Evolutionary conservation across 176 grass and related monocot species (phyloP), one percentile per base, ranked within the genome.

Genomic region (Bolboschoenus planiculmis): DNA sequence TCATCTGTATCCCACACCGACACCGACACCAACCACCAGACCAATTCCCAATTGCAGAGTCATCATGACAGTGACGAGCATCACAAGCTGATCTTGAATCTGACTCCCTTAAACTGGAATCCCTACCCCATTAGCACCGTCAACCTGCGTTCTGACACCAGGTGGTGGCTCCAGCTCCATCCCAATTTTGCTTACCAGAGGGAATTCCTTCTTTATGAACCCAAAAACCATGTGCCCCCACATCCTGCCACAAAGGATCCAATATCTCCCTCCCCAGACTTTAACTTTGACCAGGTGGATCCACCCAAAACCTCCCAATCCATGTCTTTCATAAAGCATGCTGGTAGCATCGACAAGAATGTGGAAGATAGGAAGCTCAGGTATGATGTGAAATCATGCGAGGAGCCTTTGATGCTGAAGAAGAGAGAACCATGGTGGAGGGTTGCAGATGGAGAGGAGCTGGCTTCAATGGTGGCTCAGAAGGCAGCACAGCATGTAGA

Each of bases 401-500:
- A 85, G 56, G 86, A 88, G 64, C 80, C 84, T 20, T 78, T 91
- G 78, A 62, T 61, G 63, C n/a, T 20, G 60, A 87, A 97, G 59
- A 94, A 92, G 56, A 73, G 60, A 50, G 87, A 84, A 26, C 81
- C 88, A 73, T 97, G 95, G 95, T 97, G 95, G 95, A 88, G 83
- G 67, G 81, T 97, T 4, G 27, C 88, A 44, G 87, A 92, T 79
- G 88, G 94, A 71, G 86, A 89, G 51, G 90, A 91, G 62, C 59
- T 97, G n/a, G 92, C 90, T 91, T 92, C 78, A 86, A 78, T 97
- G 29, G 88, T 97, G 74, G 85, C 95, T 62, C 85, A 97, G 86
- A 94, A 88, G 83, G 85, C 91, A 86, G 40, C 37, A 83, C 85
- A 83, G 10, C 63, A 88, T 73, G 85, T 97, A 56, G 95, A 97